Percentiles rank a stretch among this genome's conserved stretches.
Conservation (phyloP, 1,284 basidiomycete species). For the Flammula alnicola region DNA sequence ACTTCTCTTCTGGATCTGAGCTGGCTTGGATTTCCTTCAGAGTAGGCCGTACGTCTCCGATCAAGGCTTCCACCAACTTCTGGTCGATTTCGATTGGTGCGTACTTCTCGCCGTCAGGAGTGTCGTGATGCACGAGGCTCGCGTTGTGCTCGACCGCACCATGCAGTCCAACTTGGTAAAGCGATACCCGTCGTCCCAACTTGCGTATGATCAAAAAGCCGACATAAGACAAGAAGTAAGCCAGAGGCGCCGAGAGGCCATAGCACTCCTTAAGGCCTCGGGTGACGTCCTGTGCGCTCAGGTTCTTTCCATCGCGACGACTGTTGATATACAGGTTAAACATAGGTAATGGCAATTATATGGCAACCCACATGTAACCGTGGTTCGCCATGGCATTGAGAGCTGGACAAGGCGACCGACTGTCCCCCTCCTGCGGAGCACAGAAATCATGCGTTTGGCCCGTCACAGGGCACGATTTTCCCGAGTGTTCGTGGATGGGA, state of each 20-base stretch:
- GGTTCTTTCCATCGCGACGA: conserved; percentile 52
- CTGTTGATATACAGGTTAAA: conserved; percentile 28
- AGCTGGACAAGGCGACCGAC: conserved; percentile 53
- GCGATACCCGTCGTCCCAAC: conserved; percentile 37
- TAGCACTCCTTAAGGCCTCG: conserved; percentile 54
- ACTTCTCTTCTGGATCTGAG: conserved; percentile 20
- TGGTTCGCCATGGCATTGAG: conserved; percentile 56
- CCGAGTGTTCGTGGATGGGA: conserved; percentile 27
- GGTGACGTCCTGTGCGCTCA: conserved; percentile 48
- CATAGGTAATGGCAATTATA: neutral
- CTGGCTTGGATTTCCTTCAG: conserved; percentile 30
- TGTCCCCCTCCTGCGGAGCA: conserved; percentile 41
- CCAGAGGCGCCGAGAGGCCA: conserved; percentile 53
- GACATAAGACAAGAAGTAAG: conserved; percentile 49
- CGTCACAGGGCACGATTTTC: conserved; percentile 38
- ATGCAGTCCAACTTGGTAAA: conserved; percentile 52
- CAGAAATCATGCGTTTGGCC: conserved; percentile 39
- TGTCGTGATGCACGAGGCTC: conserved; percentile 49
- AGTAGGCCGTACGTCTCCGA: conserved; percentile 34
- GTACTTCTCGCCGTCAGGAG: conserved; percentile 35
- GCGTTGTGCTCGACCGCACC: conserved; percentile 47
- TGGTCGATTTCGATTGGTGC: conserved; percentile 42
- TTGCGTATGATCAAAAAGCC: conserved; percentile 50
- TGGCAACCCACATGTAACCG: conserved; percentile 43
- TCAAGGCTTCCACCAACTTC: conserved; percentile 37